A percentile compares a stretch with the other conserved stretches of the same genome.
Conservation (phyloP, 1,139 yeast species). For the Kodamaea alishanica region DNA sequence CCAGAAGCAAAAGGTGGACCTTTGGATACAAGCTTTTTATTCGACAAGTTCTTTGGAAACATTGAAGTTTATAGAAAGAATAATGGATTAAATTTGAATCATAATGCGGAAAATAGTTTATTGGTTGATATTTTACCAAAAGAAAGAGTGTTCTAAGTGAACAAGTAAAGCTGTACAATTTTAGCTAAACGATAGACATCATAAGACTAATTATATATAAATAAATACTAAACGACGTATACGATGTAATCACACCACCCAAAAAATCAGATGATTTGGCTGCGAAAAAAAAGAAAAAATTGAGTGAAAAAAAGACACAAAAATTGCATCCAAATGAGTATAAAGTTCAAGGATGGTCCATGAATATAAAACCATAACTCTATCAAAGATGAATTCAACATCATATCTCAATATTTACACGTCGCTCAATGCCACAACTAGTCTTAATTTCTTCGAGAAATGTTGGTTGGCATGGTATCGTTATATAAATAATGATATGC, state of each 20-base stretch:
- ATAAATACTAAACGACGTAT: too few relatives aligned
- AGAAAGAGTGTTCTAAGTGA: constrained; percentile 59
- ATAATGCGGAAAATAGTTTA: constrained; percentile 47
- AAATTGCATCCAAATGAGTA: too few relatives aligned
- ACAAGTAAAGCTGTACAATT: neutral
- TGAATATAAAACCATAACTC: neutral
- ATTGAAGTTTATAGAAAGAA: constrained; percentile 54
- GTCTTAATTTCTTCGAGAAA: constrained; percentile 46
- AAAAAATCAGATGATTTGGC: constrained; percentile 1
- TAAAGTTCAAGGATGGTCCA: neutral
- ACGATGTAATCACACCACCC: too few relatives aligned
- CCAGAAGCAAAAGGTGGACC: constrained; percentile 99
- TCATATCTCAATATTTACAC: neutral
- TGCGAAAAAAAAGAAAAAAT: constrained; percentile 1
- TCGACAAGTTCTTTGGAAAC: constrained; percentile 80
- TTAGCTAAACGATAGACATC: neutral
- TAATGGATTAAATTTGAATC: constrained; percentile 43
- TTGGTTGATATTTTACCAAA: constrained; percentile 79
- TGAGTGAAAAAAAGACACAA: neutral
- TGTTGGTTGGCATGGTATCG: constrained; percentile 79
- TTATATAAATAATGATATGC: constrained; percentile 67
- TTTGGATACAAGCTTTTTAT: constrained; percentile 81
- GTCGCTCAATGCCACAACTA: constrained; percentile 5
- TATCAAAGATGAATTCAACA: neutral
- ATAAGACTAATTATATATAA: too few relatives aligned